Evolutionary conservation across 495 filamentous ascomycete genomes (phyloP).

Genomic region (Penicillium fimorum): DNA sequence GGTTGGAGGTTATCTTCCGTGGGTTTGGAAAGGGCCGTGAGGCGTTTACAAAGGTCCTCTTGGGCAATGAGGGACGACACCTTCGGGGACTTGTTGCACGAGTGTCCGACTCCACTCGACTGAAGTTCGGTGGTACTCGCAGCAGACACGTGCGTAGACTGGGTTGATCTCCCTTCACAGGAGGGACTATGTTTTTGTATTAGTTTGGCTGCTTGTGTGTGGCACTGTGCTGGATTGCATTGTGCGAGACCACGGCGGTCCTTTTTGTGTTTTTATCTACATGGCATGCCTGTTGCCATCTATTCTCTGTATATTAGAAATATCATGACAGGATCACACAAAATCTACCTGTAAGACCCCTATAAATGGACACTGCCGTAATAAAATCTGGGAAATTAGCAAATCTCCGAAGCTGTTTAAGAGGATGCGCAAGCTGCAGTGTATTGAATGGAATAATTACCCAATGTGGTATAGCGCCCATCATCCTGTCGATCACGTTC

Average conservation of each 20-base stretch:
- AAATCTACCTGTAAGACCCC: background rate
- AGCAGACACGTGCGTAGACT: conserved; percentile 77
- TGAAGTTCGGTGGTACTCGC: conserved; percentile 96
- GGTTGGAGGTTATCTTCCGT: conserved; percentile 72
- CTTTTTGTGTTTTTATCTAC: conserved; percentile 4
- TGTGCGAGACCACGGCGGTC: background rate
- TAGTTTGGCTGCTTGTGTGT: background rate
- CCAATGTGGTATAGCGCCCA: conserved; percentile 28
- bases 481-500: conserved; percentile 34
- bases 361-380: background rate
- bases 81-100: conserved; percentile 67
- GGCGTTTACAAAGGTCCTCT: conserved; percentile 80
- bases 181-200: background rate
- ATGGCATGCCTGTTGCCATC: conserved; percentile 11
- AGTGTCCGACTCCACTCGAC: conserved; percentile 77
- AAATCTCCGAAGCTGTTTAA: background rate
- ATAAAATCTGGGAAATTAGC: no score
- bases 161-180: conserved; percentile 48
- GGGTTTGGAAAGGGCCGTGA: conserved; percentile 85
- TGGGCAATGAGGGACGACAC: conserved; percentile 77
- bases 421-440: background rate
- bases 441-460: conserved; percentile 10
- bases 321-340: conserved; percentile 5
- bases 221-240: conserved; percentile 6
- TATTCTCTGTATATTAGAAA: conserved; percentile 28